Conservation (phyloP, 345 rosid genomes). For the Rubroshorea leprosula region DNA sequence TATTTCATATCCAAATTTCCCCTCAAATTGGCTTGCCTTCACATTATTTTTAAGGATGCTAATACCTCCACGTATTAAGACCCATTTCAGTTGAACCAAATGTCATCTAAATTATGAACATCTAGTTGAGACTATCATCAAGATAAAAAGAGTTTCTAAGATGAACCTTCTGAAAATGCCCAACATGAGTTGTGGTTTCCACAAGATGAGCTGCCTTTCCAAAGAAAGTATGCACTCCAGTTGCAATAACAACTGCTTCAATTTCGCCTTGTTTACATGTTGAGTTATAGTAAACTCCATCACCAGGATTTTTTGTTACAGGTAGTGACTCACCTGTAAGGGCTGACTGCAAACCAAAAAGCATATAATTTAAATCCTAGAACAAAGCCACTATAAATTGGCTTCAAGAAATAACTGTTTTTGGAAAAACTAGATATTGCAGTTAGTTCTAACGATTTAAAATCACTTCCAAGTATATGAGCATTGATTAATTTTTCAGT, state of each 20-base stretch:
- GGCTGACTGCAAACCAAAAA: constrained; percentile 56
- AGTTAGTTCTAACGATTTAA: neutral
- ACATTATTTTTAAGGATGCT: no score
- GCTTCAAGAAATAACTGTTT: no score
- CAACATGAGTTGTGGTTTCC: constrained; percentile 74
- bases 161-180: constrained; percentile 83
- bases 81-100: no score
- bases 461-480: neutral
- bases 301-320: constrained; percentile 64
- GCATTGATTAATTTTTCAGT: neutral
- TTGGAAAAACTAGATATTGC: no score
- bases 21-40: no score
- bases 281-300: constrained; percentile 82
- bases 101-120: no score
- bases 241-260: constrained; percentile 85
- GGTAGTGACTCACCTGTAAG: constrained; percentile 91
- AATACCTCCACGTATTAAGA: no score
- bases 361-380: no score
- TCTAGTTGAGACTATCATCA: no score
- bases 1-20: no score
- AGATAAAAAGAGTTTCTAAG: constrained; percentile 2
- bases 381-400: no score
- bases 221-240: constrained; percentile 90
- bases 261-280: constrained; percentile 92
- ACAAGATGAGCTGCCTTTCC: constrained; percentile 97